Conservation (phyloP, 106 monocot species). For the Apostasia ramifera region DNA sequence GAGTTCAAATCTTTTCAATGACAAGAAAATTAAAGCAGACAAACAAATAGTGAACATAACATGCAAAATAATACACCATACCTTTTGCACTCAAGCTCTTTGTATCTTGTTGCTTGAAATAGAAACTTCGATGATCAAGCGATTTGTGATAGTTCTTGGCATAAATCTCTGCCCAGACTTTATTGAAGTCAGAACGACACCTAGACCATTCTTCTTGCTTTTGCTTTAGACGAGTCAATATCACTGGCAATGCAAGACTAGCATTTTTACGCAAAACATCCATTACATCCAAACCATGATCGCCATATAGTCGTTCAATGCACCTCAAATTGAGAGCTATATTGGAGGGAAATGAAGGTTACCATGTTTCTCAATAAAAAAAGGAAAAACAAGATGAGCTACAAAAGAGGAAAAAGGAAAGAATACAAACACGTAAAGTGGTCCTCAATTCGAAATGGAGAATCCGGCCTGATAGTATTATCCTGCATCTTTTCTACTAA, state of each 20-base stretch:
- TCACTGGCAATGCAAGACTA: slow-evolving; percentile 60
- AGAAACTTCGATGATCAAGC: slow-evolving; percentile 89
- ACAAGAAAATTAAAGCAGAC: too few species aligned
- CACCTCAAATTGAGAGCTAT: slow-evolving; percentile 80
- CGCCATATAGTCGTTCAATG: slow-evolving; percentile 87
- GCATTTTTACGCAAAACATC: slow-evolving; percentile 75
- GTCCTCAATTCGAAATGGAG: slow-evolving; percentile 56
- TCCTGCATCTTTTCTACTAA: slow-evolving; percentile 66
- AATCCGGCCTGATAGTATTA: slow-evolving; percentile 51
- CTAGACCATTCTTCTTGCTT: slow-evolving; percentile 89
- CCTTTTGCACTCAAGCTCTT: slow-evolving; percentile 86
- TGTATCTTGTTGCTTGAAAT: slow-evolving; percentile 89
- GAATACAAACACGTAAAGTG: slow-evolving; percentile 56
- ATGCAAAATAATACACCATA: slow-evolving; percentile 13
- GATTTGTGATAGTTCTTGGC: slow-evolving; percentile 87
- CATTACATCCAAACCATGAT: slow-evolving; percentile 83
- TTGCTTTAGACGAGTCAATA: slow-evolving; percentile 83
- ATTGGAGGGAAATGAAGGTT: slow-evolving; percentile 2
- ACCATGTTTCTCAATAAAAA: background rate
- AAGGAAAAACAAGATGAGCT: background rate
- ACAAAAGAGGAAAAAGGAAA: background rate
- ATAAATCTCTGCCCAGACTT: slow-evolving; percentile 91
- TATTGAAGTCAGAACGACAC: slow-evolving; percentile 76
- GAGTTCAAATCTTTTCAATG: background rate
- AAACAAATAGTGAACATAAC: background rate